phyloP scores from a whole-genome alignment of 148 eudicot genomes.

The Chenopodium formosanum region DNA sequence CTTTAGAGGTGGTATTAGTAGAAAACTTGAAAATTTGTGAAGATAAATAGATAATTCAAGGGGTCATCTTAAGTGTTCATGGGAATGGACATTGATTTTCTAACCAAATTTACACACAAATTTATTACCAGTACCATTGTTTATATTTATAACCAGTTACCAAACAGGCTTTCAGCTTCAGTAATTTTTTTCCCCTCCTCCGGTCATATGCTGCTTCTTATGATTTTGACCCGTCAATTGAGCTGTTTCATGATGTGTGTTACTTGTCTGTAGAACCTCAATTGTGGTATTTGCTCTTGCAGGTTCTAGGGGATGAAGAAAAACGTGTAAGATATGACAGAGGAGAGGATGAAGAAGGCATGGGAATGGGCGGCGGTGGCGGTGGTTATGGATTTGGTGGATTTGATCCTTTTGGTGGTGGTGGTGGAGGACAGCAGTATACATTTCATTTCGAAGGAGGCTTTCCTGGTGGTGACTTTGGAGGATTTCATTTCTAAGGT shows the following conservation, averaged over 20 bases:
- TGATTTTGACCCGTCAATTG: not conserved
- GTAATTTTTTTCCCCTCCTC: not conserved
- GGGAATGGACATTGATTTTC: too few species aligned
- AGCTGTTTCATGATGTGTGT: not conserved
- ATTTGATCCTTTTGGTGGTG: conserved; percentile 84
- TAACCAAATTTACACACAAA: too few species aligned
- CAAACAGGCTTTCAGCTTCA: not conserved
- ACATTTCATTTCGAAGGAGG: conserved; percentile 98
- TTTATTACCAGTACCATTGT: too few species aligned
- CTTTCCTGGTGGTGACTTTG: conserved; percentile 69
- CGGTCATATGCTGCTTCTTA: not conserved
- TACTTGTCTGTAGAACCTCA: conserved; percentile 4
- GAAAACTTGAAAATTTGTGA: too few species aligned
- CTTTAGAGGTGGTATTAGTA: too few species aligned
- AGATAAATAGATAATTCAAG: too few species aligned
- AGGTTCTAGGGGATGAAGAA: conserved; percentile 90
- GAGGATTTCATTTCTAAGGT: conserved; percentile 65
- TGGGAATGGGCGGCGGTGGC: conserved; percentile 71
- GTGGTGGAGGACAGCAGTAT: conserved; percentile 76
- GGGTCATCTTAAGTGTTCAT: too few species aligned
- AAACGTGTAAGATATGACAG: conserved; percentile 81
- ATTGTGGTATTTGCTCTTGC: conserved; percentile 16
- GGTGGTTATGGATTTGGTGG: conserved; percentile 80
- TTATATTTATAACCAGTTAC: not conserved
- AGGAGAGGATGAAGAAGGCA: conserved; percentile 89